These are phyloP conservation scores for Aspergillus baeticus DNA, from an alignment of 495 filamentous ascomycete genomes.

Conservation along the genomic window DNA sequence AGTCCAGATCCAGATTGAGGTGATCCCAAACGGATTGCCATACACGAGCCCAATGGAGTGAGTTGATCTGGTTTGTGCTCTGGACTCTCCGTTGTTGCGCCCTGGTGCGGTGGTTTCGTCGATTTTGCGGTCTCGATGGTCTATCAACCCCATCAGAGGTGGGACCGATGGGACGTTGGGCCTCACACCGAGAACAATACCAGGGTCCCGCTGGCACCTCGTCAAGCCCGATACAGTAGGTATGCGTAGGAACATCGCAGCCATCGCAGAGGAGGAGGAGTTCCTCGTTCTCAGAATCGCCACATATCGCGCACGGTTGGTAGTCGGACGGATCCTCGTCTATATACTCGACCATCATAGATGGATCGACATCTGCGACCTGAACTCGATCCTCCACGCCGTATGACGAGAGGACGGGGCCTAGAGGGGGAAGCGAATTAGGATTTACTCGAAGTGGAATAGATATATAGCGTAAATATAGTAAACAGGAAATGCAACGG, in stretches of 20 bases:
- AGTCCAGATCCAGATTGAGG: constrained; percentile 81
- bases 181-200: constrained; percentile 80
- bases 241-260: constrained; percentile 82
- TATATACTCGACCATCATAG: constrained; percentile 69
- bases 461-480: not conserved
- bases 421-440: constrained; percentile 40
- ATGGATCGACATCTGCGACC: constrained; percentile 81
- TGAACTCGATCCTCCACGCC: constrained; percentile 86
- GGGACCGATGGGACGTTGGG: constrained; percentile 45
- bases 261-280: constrained; percentile 81
- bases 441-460: not conserved
- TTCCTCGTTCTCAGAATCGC: constrained; percentile 70
- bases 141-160: constrained; percentile 31
- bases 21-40: constrained; percentile 66
- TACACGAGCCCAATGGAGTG: constrained; percentile 61
- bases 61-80: constrained; percentile 43
- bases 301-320: constrained; percentile 79
- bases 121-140: constrained; percentile 31
- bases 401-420: constrained; percentile 74
- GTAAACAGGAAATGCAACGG: not conserved
- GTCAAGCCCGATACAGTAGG: constrained; percentile 80
- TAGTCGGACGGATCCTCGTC: constrained; percentile 62
- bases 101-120: constrained; percentile 49
- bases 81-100: constrained; percentile 45
- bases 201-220: constrained; percentile 69